Evolutionary conservation across 805 yeast species (phyloP).

Genomic region (Schizosaccharomyces octosporus): DNA sequence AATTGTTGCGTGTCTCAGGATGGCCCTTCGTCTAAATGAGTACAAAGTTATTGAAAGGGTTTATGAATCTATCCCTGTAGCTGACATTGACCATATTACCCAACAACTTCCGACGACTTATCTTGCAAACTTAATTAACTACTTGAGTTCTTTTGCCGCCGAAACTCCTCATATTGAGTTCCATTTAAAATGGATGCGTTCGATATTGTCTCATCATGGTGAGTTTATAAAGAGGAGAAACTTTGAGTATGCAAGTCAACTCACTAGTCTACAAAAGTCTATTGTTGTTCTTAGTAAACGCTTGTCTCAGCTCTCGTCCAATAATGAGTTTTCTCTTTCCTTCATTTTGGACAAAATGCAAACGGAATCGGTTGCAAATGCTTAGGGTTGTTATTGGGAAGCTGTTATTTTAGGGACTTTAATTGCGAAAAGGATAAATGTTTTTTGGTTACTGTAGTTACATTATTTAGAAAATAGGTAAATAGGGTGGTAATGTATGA

Average conservation of each 20-base stretch:
- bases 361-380: background rate
- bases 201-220: conserved; percentile 51
- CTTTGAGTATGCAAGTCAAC: conserved; percentile 25
- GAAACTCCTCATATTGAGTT: conserved; percentile 70
- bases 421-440: no score
- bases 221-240: conserved; percentile 37
- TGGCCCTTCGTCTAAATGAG: conserved; percentile 87
- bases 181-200: conserved; percentile 56
- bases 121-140: conserved; percentile 36
- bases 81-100: conserved; percentile 42
- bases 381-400: background rate
- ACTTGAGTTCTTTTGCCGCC: conserved; percentile 40
- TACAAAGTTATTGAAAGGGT: conserved; percentile 42
- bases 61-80: conserved; percentile 46
- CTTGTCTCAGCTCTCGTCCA: background rate
- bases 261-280: conserved; percentile 6
- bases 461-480: no score
- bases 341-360: background rate
- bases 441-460: no score
- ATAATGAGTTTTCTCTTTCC: background rate
- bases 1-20: conserved; percentile 55
- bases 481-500: no score
- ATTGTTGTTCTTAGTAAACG: background rate
- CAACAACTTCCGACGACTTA: conserved; percentile 57
- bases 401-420: background rate